phyloP scores from a whole-genome alignment of 306 rosid genomes.

The Castanospermum australe region DNA sequence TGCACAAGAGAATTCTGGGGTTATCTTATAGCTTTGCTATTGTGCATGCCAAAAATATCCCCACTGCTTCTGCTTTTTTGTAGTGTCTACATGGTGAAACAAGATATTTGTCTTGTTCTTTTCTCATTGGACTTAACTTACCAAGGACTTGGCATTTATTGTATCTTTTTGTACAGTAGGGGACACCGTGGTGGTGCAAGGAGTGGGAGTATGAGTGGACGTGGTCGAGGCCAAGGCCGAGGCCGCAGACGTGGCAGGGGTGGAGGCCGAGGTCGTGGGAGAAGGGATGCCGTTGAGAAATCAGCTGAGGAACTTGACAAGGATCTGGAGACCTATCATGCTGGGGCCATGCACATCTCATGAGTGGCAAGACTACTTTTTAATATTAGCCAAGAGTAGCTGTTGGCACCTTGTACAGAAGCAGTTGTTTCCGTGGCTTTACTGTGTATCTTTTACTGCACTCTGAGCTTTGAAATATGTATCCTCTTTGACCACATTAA shows the following conservation, averaged over 20 bases:
- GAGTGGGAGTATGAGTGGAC: conserved; percentile 28
- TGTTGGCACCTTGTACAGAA: conserved; percentile 53
- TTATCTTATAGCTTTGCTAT: not conserved
- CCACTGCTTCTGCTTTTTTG: not conserved
- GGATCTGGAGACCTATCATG: conserved; percentile 83
- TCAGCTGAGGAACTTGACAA: conserved; percentile 83
- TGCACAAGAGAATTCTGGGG: not conserved
- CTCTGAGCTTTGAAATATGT: conserved; percentile 15
- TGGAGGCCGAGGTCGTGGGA: conserved; percentile 55
- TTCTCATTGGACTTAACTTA: not conserved
- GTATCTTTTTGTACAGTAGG: conserved; percentile 30
- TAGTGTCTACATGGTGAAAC: not conserved
- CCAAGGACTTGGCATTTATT: not conserved
- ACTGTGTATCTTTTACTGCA: not conserved
- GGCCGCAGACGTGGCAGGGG: too few relatives aligned
- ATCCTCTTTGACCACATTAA: not conserved
- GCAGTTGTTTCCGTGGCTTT: conserved; percentile 22
- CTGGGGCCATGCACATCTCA: conserved; percentile 73
- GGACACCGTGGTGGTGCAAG: conserved; percentile 58
- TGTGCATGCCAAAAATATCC: not conserved
- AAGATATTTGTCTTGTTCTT: not conserved
- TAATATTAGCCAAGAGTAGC: conserved; percentile 1
- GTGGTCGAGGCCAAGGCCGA: conserved; percentile 46
- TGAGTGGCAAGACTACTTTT: conserved; percentile 23
- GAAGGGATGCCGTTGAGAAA: conserved; percentile 61